Percentiles rank a stretch among this genome's conserved stretches.
Evolutionary conservation across 1,284 basidiomycete species (phyloP).

Genomic region (Microbotryomycetes sp.): DNA sequence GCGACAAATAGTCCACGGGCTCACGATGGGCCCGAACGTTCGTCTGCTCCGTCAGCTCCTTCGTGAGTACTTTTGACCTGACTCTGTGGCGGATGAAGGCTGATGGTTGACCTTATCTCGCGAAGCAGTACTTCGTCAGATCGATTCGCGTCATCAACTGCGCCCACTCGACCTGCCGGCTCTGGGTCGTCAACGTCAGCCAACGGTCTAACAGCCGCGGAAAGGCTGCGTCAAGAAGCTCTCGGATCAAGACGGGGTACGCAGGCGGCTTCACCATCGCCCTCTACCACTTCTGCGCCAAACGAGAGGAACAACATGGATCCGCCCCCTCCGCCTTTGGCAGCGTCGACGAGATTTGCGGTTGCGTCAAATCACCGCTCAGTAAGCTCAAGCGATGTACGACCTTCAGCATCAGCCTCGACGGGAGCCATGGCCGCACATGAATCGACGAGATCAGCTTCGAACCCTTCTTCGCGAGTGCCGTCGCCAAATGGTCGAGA

Average conservation of each 20-base stretch:
- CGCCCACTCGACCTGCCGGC: not conserved
- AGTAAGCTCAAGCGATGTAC: conserved; percentile 18
- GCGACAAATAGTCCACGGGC: no score
- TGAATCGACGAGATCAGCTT: conserved; percentile 24
- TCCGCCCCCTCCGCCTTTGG: conserved; percentile 25
- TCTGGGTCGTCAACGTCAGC: not conserved
- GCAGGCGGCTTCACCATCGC: conserved; percentile 5
- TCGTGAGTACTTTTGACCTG: not conserved
- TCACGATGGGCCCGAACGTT: no score
- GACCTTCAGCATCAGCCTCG: conserved; percentile 16
- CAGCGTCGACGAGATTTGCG: conserved; percentile 20
- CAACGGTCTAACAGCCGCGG: conserved; percentile 8
- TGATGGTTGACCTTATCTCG: not conserved
- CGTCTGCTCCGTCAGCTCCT: not conserved
- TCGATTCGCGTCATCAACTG: conserved; percentile 2
- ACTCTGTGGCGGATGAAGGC: not conserved
- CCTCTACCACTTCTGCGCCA: not conserved
- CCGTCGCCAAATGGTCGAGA: conserved; percentile 4
- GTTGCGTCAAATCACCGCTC: conserved; percentile 16
- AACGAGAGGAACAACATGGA: conserved; percentile 18
- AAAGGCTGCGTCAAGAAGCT: conserved; percentile 27
- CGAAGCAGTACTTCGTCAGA: not conserved
- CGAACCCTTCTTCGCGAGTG: conserved; percentile 40
- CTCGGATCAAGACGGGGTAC: conserved; percentile 19
- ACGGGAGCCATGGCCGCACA: conserved; percentile 24